Evolutionary conservation across 1,284 basidiomycete genomes (phyloP), one percentile per base, ranked within the genome.

Genomic region (Ceratobasidium theobromae): DNA sequence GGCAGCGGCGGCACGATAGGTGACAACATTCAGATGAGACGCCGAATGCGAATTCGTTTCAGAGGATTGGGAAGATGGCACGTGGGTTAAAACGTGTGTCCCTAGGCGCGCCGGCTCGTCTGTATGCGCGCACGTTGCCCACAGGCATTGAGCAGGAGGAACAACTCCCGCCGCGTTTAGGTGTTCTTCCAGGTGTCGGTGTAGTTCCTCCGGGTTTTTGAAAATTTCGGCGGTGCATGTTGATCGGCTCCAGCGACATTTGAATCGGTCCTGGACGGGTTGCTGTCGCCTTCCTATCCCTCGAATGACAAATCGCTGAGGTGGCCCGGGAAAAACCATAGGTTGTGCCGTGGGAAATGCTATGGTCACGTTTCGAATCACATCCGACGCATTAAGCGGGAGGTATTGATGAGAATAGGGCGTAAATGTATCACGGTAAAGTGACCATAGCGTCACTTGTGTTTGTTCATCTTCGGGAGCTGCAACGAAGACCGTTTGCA

Each of bases 381-480:
- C 88, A 49, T 95, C 93, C 1, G 90, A 88, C 0, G 93, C 92
- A 1, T 48, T 54, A 85, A 84, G 18, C 91, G 83, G 55, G 89
- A 78, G 6, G 82, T 81, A 66, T 48, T 80, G 79, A 6, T 86
- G 84, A 65, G 79, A 75, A 70, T 79, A 81, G 0, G 82, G 83
- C 11, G 79, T 77, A 72, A 89, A 90, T 0, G 78, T 81, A 67
- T 90, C 87, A 72, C 89, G 88, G 77, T 95, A 95, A 12, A 92
- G 79, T 66, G 84, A 90, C 92, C 92, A 95, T 70, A 95, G 90
- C 69, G 91, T 89, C 62, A 94, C 91, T 76, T 95, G 93, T 0
- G 92, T 93, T 51, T 95, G 78, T 72, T 93, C 91, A 6, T 86
- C 84, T 1, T 87, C 84, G 1, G 84, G 74, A 67, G 86, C 85